Evolutionary conservation across 2,329 filamentous ascomycete genomes (phyloP), one percentile per base, ranked within the genome.

Genomic region (Calonectria montana): DNA sequence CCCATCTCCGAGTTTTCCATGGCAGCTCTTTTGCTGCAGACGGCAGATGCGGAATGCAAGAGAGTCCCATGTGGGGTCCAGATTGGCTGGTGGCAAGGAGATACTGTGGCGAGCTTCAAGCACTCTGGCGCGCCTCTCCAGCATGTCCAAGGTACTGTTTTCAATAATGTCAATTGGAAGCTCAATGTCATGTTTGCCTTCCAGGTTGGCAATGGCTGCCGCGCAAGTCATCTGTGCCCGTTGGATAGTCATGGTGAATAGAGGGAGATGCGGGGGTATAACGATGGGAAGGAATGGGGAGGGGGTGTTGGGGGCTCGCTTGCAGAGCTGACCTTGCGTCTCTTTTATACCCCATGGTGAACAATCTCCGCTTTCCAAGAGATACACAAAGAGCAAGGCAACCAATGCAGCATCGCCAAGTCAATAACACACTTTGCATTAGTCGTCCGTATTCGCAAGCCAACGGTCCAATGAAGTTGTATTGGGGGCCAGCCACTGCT

Each of bases 211-310:
- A 62, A 62, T 21, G 37, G 27, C 39, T 29, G 37, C 57, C 37
- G 57, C 57, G 10, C 57, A 62, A 29, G 37, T 62, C 37, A 62
- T 62, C 18, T 62, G 57, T 59, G 53, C 53, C 21, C 53, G 31
- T 39, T 59, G 31, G 31, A 59, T 25, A 15, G 13, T 35, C 53
- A 59, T 59, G 37, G 21, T 59, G 21, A 13, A 25, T 3, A 8
- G 13, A 13, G 21, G 53, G n/a, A 37, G n/a, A 16, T 39, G 31
- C 31, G 31, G 31, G 21, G 35, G 8, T 23, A 25, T 3, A 59
- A 37, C 21, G 31, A 23, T 9, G 21, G 13, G 21, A 39, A 3
- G 16, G 25, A 16, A 59, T 39, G 31, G 23, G 21, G 21, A 15
- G 12, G 25, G 21, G 3, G 35, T 39, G n/a, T 57, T 59, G 53